Base-by-base conservation (phyloP, 2,329 filamentous ascomycete species). In the Monosporascus sp. region DNA sequence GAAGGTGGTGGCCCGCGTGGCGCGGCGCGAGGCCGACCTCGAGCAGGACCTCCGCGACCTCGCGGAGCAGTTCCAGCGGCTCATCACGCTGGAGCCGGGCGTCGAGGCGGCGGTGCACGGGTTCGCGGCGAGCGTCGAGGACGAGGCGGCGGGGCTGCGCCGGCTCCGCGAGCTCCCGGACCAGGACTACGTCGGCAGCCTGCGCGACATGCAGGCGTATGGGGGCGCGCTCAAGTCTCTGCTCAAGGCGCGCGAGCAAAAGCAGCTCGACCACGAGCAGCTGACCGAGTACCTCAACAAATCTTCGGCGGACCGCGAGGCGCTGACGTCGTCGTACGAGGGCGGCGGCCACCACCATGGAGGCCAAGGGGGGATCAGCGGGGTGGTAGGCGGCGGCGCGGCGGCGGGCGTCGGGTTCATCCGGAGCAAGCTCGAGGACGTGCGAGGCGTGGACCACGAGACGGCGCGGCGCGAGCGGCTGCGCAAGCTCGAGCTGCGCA, bases 181-280 rank as follows among this genome's bases (percentile, higher is more conserved):
- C 68, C 91, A 96, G 65, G 91, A 97, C 71, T 99, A 99, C 68
- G 84, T 99, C 1, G 90, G 91, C 60, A 93, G 88, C 52, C 78
- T 99, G 51, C 85, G 91, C 49, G 94, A 99, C 73, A 96, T 97
- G 92, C 89, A 95, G 64, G 88, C 91, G 26, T 99, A 97, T 72
- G 93, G 91, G 60, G 75, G 82, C n/a, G 88, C 91, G 0, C 77
- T 97, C 47, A 96, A 96, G 71, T 80, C 84, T 24, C 85, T 99
- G 5, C 84, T 99, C 58, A 96, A 96, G 70, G 90, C 90, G 1
- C 87, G 94, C 37, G 94, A 99, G 74, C 91, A 95, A 74, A 99
- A 99, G 70, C 94, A 99, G 70, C 87, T 99, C 54, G 94, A 99
- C 74, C 96, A 93, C 66, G 94, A 99, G 73, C 92, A 91, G 60